Evolutionary conservation across 192 early-diverging fungal species (phyloP).

Genomic region (Dimargaris verticillata): DNA sequence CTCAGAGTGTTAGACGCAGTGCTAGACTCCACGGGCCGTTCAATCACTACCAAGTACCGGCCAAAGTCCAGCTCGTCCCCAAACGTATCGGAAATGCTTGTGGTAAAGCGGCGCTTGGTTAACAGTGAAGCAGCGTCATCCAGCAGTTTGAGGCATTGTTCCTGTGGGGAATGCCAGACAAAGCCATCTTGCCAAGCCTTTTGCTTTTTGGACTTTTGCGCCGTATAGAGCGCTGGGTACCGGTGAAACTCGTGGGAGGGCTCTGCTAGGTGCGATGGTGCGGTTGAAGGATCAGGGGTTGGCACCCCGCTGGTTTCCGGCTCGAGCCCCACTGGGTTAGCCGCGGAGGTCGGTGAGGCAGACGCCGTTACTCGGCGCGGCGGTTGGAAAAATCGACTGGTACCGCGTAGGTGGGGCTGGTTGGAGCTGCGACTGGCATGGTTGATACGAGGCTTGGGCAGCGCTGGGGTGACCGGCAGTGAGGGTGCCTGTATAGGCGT

Average conservation of each 20-base stretch:
- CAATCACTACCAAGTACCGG: constrained; percentile 17
- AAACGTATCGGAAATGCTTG: constrained; percentile 16
- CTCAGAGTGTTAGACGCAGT: constrained; percentile 19
- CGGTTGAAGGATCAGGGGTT: background rate
- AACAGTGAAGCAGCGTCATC: background rate
- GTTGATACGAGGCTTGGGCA: background rate
- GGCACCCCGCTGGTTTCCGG: background rate
- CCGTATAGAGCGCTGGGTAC: constrained; percentile 26
- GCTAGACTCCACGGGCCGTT: constrained; percentile 17
- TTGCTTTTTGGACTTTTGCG: constrained; percentile 28
- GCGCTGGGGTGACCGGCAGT: background rate
- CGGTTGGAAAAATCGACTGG: background rate
- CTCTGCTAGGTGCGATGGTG: background rate
- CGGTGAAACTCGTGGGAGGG: no score
- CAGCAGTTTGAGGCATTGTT: background rate
- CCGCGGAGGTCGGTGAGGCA: background rate
- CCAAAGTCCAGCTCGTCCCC: constrained; percentile 18
- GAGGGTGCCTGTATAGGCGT: background rate
- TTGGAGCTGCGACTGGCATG: background rate
- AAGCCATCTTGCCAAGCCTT: constrained; percentile 31
- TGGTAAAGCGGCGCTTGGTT: background rate
- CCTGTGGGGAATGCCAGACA: background rate
- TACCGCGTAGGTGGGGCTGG: background rate
- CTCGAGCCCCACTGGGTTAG: background rate
- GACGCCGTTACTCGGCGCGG: background rate